Base-by-base conservation (phyloP, 1,139 yeast genomes). In the Scheffersomyces titani region DNA sequence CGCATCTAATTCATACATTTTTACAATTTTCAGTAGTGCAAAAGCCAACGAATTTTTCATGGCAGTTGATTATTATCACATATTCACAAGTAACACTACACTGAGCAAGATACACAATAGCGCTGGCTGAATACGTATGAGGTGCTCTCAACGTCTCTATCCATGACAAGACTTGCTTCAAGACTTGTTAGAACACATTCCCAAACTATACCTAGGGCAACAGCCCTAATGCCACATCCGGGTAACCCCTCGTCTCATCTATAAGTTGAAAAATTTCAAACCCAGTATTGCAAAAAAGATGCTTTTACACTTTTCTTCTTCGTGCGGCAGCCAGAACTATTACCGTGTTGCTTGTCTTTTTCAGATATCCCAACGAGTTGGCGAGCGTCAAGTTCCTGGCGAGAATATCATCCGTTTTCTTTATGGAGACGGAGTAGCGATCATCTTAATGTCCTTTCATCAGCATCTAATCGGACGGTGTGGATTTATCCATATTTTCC, bases 361-460 rank as follows among this genome's bases (percentile, higher is more conserved):
- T 77, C 75, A 71, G 75, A 68, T 67, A 73, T 74, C 74, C 81
- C 78, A 59, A 78, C 83, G 82, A 78, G 78, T 74, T 71, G 82
- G 82, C 82, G 79, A 79, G 83, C 82, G 83, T 80, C 84, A 78
- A 77, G 84, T 78, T 75, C 76, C 68, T 71, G 83, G 84, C 82
- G 82, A 78, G 82, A 80, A 72, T 61, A 75, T 75, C 62, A 72
- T 74, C 75, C 76, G 68, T 61, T 55, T 53, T 52, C 65, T 62
- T 7, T 22, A 22, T 20, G 49, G 24, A 46, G 24, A 16, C 65
- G 74, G 77, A 73, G 68, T 57, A 65, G 54, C 61, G 84, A 75
- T 77, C 83, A 76, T 80, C 84, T 80, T 72, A 80, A 70, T 65
- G 83, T 83, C 78, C 83, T 77, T 71, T 74, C 74, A 72, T 70